phyloP scores from a whole-genome alignment of 768 basidiomycete species.

The Phylloporus arenicola region DNA sequence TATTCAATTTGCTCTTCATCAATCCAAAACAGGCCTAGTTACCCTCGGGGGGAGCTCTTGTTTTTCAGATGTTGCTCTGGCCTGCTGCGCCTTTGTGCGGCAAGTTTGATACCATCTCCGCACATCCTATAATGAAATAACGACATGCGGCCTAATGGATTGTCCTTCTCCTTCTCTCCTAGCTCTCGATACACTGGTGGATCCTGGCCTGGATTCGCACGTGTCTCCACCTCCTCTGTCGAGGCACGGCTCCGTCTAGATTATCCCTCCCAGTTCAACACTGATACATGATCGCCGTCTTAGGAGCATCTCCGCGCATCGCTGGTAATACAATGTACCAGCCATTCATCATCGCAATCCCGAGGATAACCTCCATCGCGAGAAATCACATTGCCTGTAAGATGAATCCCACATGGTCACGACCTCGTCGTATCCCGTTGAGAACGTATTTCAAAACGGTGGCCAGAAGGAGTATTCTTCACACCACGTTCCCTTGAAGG shows the following conservation, averaged over 20 bases:
- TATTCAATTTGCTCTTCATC: too few species aligned
- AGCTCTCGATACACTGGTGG: slow-evolving; percentile 19
- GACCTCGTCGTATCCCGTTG: neutral
- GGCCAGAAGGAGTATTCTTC: slow-evolving; percentile 13
- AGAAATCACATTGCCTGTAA: slow-evolving; percentile 3
- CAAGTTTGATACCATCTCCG: slow-evolving; percentile 16
- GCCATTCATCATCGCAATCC: slow-evolving; percentile 4
- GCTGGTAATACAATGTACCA: neutral
- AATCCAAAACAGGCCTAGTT: too few species aligned
- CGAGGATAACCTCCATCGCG: neutral
- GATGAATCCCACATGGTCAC: slow-evolving; percentile 22
- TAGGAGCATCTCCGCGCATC: slow-evolving; percentile 6
- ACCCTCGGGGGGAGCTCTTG: too few species aligned
- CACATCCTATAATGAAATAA: slow-evolving; percentile 24
- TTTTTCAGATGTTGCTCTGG: too few species aligned
- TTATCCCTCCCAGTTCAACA: neutral
- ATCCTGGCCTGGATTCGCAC: slow-evolving; percentile 25
- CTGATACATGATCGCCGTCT: slow-evolving; percentile 14
- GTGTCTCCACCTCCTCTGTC: slow-evolving; percentile 4
- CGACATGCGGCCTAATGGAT: slow-evolving; percentile 19
- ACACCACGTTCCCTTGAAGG: slow-evolving; percentile 31
- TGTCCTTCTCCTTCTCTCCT: slow-evolving; percentile 23
- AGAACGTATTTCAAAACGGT: slow-evolving; percentile 20
- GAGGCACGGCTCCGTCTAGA: slow-evolving; percentile 10
- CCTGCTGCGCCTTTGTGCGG: slow-evolving; percentile 18